Evolutionary conservation across 75 land plant genomes (phyloP).

Genomic region (Ceratopteris richardii): DNA sequence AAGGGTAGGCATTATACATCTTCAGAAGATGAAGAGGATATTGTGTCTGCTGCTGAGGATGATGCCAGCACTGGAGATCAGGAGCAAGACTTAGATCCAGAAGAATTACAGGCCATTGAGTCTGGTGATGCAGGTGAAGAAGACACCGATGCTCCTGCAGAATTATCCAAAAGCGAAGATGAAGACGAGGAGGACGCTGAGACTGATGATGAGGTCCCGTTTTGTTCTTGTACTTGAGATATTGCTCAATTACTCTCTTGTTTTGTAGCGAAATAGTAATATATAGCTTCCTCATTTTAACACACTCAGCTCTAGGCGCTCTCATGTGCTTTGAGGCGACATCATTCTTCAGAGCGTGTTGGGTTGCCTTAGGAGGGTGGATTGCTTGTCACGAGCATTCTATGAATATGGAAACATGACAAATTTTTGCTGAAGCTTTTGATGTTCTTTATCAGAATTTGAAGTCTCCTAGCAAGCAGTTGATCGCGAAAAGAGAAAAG

Average conservation of each 20-base stretch:
- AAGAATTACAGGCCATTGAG: conserved; percentile 55
- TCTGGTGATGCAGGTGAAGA: conserved; percentile 27
- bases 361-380: background rate
- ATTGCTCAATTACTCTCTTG: no score
- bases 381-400: background rate
- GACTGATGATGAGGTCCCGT: conserved; percentile 10
- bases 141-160: background rate
- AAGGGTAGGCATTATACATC: background rate
- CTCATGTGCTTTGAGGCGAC: background rate
- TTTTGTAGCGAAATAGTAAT: background rate
- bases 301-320: background rate
- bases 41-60: background rate
- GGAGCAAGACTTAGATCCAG: conserved; percentile 24
- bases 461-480: conserved; percentile 21
- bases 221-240: background rate
- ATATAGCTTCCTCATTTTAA: background rate
- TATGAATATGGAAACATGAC: background rate
- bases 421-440: background rate
- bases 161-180: conserved; percentile 12
- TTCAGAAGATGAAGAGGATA: background rate
- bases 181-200: conserved; percentile 21
- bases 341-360: background rate
- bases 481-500: conserved; percentile 62
- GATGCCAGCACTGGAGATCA: conserved; percentile 21
- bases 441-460: conserved; percentile 20